These are phyloP conservation scores for Mortierella sp. DNA, from an alignment of 371 early-diverging fungal species.

Conservation along the genomic window DNA sequence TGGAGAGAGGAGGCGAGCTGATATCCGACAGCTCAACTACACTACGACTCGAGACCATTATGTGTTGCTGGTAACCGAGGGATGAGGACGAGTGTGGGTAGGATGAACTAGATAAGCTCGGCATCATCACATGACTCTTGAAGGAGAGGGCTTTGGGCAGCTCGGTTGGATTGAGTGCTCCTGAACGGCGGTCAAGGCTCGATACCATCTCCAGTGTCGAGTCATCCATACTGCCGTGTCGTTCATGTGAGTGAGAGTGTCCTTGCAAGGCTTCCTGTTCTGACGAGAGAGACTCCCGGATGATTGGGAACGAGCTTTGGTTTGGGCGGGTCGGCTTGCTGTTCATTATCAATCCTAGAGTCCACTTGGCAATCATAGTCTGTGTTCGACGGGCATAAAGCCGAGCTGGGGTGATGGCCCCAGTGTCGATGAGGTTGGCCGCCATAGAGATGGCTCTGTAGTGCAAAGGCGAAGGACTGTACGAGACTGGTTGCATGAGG, in stretches of 20 bases:
- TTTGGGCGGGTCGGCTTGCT: slow-evolving; percentile 26
- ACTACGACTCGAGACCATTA: slow-evolving; percentile 20
- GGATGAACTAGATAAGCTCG: slow-evolving; percentile 37
- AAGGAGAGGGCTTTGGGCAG: slow-evolving; percentile 38
- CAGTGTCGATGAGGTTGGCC: slow-evolving; percentile 51
- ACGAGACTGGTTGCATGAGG: slow-evolving; percentile 40
- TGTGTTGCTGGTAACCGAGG: slow-evolving; percentile 23
- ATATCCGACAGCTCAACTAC: slow-evolving; percentile 55
- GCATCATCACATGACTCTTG: slow-evolving; percentile 24
- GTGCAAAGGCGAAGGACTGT: slow-evolving; percentile 52
- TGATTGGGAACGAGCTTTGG: slow-evolving; percentile 32
- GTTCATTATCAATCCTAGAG: slow-evolving; percentile 54
- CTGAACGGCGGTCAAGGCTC: slow-evolving; percentile 30
- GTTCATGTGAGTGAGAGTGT: slow-evolving; percentile 4
- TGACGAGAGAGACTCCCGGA: slow-evolving; percentile 35
- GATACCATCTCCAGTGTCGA: slow-evolving; percentile 20
- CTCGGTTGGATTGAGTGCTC: slow-evolving; percentile 29
- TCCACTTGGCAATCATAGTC: slow-evolving; percentile 60
- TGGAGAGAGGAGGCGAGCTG: slow-evolving; percentile 31
- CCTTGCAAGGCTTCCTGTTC: slow-evolving; percentile 26
- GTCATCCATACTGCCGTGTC: slow-evolving; percentile 16
- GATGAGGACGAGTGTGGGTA: slow-evolving; percentile 36
- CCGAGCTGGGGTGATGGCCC: slow-evolving; percentile 52
- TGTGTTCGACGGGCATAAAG: slow-evolving; percentile 54
- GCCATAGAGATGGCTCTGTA: slow-evolving; percentile 58